Evolutionary conservation across 805 yeast species (phyloP).

Genomic region (Yarrowia sp.): DNA sequence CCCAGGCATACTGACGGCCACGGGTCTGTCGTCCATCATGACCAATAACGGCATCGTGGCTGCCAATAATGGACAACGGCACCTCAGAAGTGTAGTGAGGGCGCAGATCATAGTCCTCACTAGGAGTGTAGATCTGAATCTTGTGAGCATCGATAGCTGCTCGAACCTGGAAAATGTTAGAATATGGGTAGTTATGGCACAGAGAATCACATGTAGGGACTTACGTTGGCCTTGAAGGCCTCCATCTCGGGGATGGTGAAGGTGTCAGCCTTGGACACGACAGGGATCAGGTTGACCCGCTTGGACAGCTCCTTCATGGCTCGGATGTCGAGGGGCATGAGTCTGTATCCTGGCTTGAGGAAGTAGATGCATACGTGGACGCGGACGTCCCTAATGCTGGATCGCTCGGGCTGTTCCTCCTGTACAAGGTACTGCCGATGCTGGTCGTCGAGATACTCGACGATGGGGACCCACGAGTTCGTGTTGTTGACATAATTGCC

Average conservation of each 20-base stretch:
- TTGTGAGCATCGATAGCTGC: constrained; percentile 84
- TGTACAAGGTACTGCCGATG: constrained; percentile 88
- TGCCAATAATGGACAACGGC: constrained; percentile 70
- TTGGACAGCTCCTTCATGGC: constrained; percentile 83
- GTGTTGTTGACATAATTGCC: constrained; percentile 89
- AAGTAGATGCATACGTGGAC: constrained; percentile 92
- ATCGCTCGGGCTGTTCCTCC: constrained; percentile 87
- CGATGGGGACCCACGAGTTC: constrained; percentile 84
- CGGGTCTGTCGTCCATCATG: constrained; percentile 68
- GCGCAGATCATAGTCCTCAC: constrained; percentile 67
- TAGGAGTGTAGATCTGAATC: constrained; percentile 66
- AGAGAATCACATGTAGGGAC: constrained; percentile 7
- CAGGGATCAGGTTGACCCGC: constrained; percentile 86
- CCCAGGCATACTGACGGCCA: constrained; percentile 76
- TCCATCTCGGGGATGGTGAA: constrained; percentile 73
- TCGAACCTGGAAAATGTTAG: constrained; percentile 56
- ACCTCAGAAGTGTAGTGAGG: constrained; percentile 72
- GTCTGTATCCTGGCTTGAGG: constrained; percentile 86
- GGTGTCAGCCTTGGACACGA: constrained; percentile 89
- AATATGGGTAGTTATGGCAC: background rate
- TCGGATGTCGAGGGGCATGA: constrained; percentile 86
- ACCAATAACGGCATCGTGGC: constrained; percentile 57
- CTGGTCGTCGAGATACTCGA: constrained; percentile 90
- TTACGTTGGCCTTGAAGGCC: constrained; percentile 64
- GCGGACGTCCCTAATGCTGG: constrained; percentile 64